Evolutionary conservation across 139 green algal genomes (phyloP).

Genomic region (Coccomyxa sp.): DNA sequence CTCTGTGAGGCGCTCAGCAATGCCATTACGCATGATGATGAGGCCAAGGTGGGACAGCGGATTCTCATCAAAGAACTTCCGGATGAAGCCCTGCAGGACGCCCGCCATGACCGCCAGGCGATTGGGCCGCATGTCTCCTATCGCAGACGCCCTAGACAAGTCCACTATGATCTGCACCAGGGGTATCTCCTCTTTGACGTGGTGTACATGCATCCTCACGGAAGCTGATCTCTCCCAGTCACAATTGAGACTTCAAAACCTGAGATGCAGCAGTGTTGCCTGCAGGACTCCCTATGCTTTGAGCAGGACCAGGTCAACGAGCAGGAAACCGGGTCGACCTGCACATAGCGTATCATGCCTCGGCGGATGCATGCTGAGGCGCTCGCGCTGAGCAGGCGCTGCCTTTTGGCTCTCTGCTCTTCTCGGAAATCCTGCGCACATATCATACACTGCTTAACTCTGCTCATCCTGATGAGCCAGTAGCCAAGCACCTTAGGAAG

Average conservation of each 20-base stretch:
- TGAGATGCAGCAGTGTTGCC: background rate
- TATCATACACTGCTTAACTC: background rate
- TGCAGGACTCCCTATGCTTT: background rate
- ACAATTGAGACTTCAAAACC: no score
- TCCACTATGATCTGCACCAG: conserved; percentile 72
- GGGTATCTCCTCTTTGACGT: no score
- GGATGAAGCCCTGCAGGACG: conserved; percentile 66
- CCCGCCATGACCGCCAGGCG: conserved; percentile 59
- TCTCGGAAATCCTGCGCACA: conserved; percentile 50
- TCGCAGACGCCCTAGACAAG: conserved; percentile 64
- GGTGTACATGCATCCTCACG: background rate
- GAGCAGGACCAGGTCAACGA: no score
- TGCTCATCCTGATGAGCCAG: no score
- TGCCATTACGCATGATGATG: conserved; percentile 75
- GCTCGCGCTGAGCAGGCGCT: conserved; percentile 45
- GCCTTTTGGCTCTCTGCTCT: conserved; percentile 61
- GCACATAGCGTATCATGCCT: conserved; percentile 90
- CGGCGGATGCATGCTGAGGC: conserved; percentile 68
- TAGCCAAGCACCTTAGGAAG: no score
- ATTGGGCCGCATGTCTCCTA: conserved; percentile 77
- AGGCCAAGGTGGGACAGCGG: conserved; percentile 88
- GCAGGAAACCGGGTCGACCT: conserved; percentile 29
- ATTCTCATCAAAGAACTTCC: conserved; percentile 95
- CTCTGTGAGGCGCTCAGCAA: conserved; percentile 69
- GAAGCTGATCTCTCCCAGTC: no score